A percentile compares a stretch with the other conserved stretches of the same genome.
Evolutionary conservation across 202 grass and related monocot species (phyloP).

Genomic region (Panicum virgatum): DNA sequence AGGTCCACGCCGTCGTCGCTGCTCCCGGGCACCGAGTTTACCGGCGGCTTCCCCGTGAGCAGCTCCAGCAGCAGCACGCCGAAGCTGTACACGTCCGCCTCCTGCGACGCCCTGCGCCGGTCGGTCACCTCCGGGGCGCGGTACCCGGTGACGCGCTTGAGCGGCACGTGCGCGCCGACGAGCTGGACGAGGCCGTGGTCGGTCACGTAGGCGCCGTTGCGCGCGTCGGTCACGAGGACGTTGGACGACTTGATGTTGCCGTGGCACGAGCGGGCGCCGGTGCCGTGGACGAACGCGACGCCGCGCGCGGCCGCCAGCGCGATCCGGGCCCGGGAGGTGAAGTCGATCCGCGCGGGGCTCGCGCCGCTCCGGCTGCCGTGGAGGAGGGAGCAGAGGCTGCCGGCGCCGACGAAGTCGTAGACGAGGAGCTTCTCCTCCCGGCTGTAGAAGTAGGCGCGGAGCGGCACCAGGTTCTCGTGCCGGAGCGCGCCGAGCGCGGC

Average conservation of each 20-base stretch:
- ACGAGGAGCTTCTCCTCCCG: conserved; percentile 83
- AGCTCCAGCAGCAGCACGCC: conserved; percentile 80
- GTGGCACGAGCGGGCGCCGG: conserved; percentile 44
- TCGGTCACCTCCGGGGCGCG: conserved; percentile 75
- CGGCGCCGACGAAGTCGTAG: conserved; percentile 57
- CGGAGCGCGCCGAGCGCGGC: conserved; percentile 52
- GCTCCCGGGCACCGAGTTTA: conserved; percentile 23
- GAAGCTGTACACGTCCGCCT: conserved; percentile 77
- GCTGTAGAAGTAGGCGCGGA: conserved; percentile 84
- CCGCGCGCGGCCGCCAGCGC: conserved; percentile 65
- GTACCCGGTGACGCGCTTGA: conserved; percentile 55
- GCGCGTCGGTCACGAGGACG: conserved; percentile 44
- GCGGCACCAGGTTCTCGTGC: conserved; percentile 49
- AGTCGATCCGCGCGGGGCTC: conserved; percentile 43
- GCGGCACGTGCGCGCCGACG: conserved; percentile 32
- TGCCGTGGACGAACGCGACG: conserved; percentile 67
- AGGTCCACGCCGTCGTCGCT: conserved; percentile 53
- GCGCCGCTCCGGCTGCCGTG: conserved; percentile 41
- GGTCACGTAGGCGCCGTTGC: conserved; percentile 43
- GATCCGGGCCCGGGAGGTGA: conserved; percentile 56
- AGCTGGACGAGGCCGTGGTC: conserved; percentile 68
- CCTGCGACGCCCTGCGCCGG: conserved; percentile 41
- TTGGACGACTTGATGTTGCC: conserved; percentile 95
- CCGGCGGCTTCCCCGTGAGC: conserved; percentile 60
- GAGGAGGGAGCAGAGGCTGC: conserved; percentile 69